Percentiles rank a stretch among this genome's conserved stretches.
phyloP scores from a whole-genome alignment of 2,329 filamentous ascomycete genomes.

The Plenodomus tracheiphilus region DNA sequence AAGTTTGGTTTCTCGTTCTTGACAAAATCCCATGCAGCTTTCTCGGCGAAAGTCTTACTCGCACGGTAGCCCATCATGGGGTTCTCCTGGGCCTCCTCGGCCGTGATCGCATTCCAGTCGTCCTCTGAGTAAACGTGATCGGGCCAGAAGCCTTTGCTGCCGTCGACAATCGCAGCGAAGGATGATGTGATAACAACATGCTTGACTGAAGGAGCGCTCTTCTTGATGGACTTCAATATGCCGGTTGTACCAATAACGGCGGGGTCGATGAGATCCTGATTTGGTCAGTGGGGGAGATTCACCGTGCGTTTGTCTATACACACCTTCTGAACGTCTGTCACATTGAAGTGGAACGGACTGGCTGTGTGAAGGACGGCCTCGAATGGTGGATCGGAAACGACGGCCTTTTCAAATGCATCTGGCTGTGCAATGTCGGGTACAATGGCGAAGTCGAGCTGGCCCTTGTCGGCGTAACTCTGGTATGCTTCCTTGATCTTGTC shows the following conservation, averaged over 20 bases:
- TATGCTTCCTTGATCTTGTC: conserved; percentile 62
- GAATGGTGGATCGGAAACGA: conserved; percentile 66
- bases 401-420: conserved; percentile 67
- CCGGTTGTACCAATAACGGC: conserved; percentile 67
- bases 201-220: conserved; percentile 67
- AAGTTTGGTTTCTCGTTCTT: conserved; percentile 57
- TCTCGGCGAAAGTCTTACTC: conserved; percentile 66
- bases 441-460: conserved; percentile 65
- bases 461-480: conserved; percentile 53
- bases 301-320: conserved; percentile 12
- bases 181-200: conserved; percentile 72
- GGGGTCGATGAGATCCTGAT: conserved; percentile 59
- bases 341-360: conserved; percentile 70
- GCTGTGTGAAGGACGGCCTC: conserved; percentile 62
- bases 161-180: conserved; percentile 67
- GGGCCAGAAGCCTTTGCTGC: conserved; percentile 55
- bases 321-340: conserved; percentile 70
- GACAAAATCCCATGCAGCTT: conserved; percentile 58
- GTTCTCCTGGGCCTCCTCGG: conserved; percentile 52
- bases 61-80: conserved; percentile 53
- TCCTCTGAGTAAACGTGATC: conserved; percentile 56
- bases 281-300: conserved; percentile 4
- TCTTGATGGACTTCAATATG: conserved; percentile 64
- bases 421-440: conserved; percentile 73
- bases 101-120: conserved; percentile 63